Percentiles rank a stretch among this genome's conserved stretches.
Evolutionary conservation across 2,329 filamentous ascomycete genomes (phyloP).

Genomic region (Xylaria polymorpha): DNA sequence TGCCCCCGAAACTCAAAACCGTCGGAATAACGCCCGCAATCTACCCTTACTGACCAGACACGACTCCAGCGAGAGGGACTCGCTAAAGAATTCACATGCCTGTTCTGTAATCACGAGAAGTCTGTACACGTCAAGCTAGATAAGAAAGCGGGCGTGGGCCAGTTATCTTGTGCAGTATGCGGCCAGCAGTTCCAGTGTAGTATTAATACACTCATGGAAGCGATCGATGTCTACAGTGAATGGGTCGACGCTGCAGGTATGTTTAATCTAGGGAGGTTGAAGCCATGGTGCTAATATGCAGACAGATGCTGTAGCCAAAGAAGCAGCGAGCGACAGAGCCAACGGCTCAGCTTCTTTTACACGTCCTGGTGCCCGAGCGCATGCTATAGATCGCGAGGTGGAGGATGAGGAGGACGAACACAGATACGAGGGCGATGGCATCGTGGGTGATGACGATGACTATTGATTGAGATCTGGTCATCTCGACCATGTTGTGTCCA

Average conservation of each 20-base stretch:
- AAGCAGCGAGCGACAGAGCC: constrained; percentile 43
- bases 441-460: constrained; percentile 67
- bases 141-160: constrained; percentile 89
- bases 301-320: constrained; percentile 64
- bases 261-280: constrained; percentile 26
- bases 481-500: background rate
- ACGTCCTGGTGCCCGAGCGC: constrained; percentile 41
- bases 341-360: constrained; percentile 35
- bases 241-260: constrained; percentile 89
- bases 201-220: constrained; percentile 90
- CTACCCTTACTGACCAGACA: constrained; percentile 18
- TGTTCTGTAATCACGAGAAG: constrained; percentile 98
- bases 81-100: constrained; percentile 88
- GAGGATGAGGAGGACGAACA: constrained; percentile 65
- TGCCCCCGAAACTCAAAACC: constrained; percentile 21
- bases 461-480: constrained; percentile 55
- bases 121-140: constrained; percentile 91
- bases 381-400: constrained; percentile 46
- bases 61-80: constrained; percentile 72
- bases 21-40: constrained; percentile 29
- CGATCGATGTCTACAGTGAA: constrained; percentile 96
- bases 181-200: constrained; percentile 92
- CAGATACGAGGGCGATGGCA: constrained; percentile 65
- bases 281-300: constrained; percentile 33
- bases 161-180: constrained; percentile 90